Evolutionary conservation across 1,284 basidiomycete species (phyloP), one percentile per base, ranked within the genome.

Genomic region (Abortiporus biennis): DNA sequence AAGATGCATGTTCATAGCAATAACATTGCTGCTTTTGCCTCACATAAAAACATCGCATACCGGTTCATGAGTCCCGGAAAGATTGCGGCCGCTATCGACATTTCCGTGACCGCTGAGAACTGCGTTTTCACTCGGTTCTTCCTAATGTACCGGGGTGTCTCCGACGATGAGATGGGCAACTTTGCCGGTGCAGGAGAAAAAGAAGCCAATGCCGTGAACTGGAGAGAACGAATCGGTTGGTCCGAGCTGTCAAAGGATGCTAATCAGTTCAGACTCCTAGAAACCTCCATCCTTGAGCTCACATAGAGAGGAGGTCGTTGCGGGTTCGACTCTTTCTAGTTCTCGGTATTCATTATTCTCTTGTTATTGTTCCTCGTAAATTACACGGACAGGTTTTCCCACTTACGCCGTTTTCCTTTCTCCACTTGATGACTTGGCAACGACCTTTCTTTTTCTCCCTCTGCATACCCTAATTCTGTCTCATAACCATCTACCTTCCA

Each of bases 61-160:
- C 78, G 86, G n/a, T 89, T 90, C 63, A 72, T 90, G 50, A 72
- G 78, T 6, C 87, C 85, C 2, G 68, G 70, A 46, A 81, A 76
- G 50, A 82, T 90, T 37, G 84, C 85, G 6, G 77, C 84, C 1
- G 86, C 86, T n/a, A 77, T 90, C 46, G 86, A 90, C 56, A 85
- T 90, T 49, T 78, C 79, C 1, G 78, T 89, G n/a, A 83, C 82
- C 1, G 71, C 75, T 12, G 83, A 87, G 42, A 77, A 80, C 20
- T 87, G 85, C 56, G 67, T 84, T 46, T 89, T 87, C 61, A 89
- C 83, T n/a, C 78, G 86, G 17, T 63, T 90, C 20, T 90, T 90
- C 68, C 71, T 90, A 42, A 85, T 90, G 60, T 89, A 80, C 65
- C 79, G 85, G 23, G 87, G 86, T 0, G 61, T 90, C 19, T 71